Conservation (phyloP, 1,284 basidiomycete genomes). For the Pterulicium gracile region DNA sequence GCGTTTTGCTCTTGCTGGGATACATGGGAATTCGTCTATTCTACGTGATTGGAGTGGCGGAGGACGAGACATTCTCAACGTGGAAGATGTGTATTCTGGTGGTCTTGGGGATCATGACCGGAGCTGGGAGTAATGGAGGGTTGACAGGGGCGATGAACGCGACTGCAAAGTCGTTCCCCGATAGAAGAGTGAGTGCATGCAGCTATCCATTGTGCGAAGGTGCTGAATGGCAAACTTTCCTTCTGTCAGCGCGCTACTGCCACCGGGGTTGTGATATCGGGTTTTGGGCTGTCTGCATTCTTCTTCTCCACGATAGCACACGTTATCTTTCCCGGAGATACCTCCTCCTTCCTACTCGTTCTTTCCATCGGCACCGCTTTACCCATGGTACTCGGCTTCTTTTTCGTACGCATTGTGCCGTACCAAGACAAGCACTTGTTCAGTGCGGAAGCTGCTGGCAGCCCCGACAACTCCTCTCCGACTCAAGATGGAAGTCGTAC, state of each 20-base stretch:
- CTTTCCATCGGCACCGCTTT: constrained; percentile 61
- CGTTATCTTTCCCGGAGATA: constrained; percentile 57
- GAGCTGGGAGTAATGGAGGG: constrained; percentile 51
- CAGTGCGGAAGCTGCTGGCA: not conserved
- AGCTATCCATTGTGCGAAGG: too few species aligned
- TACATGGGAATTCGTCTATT: constrained; percentile 58
- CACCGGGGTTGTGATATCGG: constrained; percentile 66
- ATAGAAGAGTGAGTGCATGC: constrained; percentile 31
- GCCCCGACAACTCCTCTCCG: not conserved
- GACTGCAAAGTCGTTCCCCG: constrained; percentile 56
- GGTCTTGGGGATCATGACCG: constrained; percentile 44
- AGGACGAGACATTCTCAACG: constrained; percentile 14
- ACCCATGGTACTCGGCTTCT: constrained; percentile 58
- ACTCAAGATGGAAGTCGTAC: constrained; percentile 2
- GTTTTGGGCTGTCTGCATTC: constrained; percentile 80
- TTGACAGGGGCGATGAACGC: constrained; percentile 45
- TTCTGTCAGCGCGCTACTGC: constrained; percentile 64
- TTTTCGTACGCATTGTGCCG: constrained; percentile 55
- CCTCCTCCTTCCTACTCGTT: constrained; percentile 56
- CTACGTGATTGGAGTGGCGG: constrained; percentile 39
- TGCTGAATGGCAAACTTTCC: too few species aligned
- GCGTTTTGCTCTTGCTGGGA: constrained; percentile 43
- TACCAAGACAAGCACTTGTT: not conserved
- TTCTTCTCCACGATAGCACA: constrained; percentile 65
- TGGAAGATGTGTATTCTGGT: constrained; percentile 30